These are phyloP conservation scores for Fusarium subglutinans DNA, from an alignment of 2,329 filamentous ascomycete species.

Conservation along the genomic window DNA sequence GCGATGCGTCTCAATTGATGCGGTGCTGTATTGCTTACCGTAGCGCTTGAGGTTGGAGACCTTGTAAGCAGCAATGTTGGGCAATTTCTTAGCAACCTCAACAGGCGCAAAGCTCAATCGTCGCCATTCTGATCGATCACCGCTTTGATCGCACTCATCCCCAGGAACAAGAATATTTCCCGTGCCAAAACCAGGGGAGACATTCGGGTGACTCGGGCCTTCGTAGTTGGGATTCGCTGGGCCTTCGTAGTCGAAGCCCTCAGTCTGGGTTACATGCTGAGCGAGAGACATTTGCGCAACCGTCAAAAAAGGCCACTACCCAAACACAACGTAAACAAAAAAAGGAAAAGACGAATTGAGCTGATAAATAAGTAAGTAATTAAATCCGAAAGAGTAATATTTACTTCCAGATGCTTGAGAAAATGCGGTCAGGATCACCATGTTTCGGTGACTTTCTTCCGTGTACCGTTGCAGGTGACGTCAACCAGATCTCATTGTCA, in stretches of 20 bases:
- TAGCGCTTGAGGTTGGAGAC: slow-evolving; percentile 42
- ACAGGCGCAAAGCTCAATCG: slow-evolving; percentile 43
- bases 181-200: neutral
- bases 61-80: slow-evolving; percentile 45
- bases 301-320: neutral
- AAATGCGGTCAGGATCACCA: slow-evolving; percentile 6
- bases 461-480: slow-evolving; percentile 17
- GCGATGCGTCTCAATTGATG: accelerated
- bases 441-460: slow-evolving; percentile 12
- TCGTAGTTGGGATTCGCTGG: slow-evolving; percentile 35
- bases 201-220: neutral
- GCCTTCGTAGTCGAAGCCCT: slow-evolving; percentile 53
- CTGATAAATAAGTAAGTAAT: neutral
- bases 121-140: slow-evolving; percentile 37
- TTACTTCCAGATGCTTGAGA: neutral
- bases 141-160: slow-evolving; percentile 7
- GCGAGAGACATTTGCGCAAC: slow-evolving; percentile 52
- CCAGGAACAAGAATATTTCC: neutral
- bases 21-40: slow-evolving; percentile 19
- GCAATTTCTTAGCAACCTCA: slow-evolving; percentile 38
- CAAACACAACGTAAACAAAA: neutral
- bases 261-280: slow-evolving; percentile 53
- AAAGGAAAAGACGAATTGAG: neutral
- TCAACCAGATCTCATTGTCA: slow-evolving; percentile 13
- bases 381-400: neutral